Evolutionary conservation across 768 basidiomycete species (phyloP).

Genomic region (Kwoniella bestiolae): DNA sequence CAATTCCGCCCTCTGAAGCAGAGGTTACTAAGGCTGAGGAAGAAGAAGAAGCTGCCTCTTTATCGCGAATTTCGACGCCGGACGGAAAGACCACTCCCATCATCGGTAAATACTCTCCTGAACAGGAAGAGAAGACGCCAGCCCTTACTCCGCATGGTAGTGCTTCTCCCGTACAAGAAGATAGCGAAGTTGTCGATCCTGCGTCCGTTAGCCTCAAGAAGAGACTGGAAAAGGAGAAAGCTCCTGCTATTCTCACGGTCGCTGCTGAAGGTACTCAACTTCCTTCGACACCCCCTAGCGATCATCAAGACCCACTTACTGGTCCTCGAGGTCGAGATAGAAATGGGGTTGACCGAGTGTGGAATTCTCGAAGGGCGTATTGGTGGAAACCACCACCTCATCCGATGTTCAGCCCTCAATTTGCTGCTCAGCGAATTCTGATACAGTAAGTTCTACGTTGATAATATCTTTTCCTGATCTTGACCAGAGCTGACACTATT

Average conservation of each 20-base stretch:
- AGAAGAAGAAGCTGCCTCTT: not conserved
- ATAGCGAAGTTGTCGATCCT: slow-evolving; percentile 1
- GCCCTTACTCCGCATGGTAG: slow-evolving; percentile 8
- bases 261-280: not conserved
- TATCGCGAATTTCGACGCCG: not conserved
- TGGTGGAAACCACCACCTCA: slow-evolving; percentile 31
- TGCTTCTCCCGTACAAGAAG: not conserved
- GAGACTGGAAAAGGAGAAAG: not conserved
- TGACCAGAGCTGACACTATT: slow-evolving; percentile 8
- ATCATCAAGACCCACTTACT: not conserved
- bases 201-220: too few species aligned
- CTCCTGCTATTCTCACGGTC: slow-evolving; percentile 15
- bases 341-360: not conserved
- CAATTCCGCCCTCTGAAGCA: not conserved
- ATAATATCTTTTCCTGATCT: not conserved
- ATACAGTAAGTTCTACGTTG: slow-evolving; percentile 34
- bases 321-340: not conserved
- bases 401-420: slow-evolving; percentile 34
- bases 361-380: not conserved
- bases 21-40: not conserved
- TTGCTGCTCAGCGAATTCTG: slow-evolving; percentile 25
- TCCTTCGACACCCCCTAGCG: slow-evolving; percentile 5
- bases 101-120: slow-evolving; percentile 11
- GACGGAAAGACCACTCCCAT: not conserved
- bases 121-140: slow-evolving; percentile 2